Percentiles rank a stretch among this genome's conserved stretches.
These are phyloP conservation scores for Seminavis robusta DNA, from an alignment of 108 stramenopile species.

Conservation along the genomic window DNA sequence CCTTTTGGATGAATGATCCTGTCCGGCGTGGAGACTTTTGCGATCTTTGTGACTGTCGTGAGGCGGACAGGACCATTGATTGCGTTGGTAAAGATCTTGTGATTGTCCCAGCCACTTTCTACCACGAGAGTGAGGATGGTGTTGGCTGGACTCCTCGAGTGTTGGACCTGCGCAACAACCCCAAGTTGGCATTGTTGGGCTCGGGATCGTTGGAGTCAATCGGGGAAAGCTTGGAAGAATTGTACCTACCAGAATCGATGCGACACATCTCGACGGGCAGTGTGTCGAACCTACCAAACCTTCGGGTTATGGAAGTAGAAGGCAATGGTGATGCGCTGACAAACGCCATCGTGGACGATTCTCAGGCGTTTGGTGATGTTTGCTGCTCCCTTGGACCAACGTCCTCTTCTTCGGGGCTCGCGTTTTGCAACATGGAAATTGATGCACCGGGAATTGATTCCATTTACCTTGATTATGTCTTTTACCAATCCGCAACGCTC, in stretches of 20 bases:
- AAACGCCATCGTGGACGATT: neutral
- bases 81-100: slow-evolving; percentile 17
- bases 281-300: no score
- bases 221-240: slow-evolving; percentile 1
- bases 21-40: no score
- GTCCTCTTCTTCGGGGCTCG: no score
- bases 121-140: no score
- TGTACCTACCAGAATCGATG: slow-evolving; percentile 6
- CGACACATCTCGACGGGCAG: neutral
- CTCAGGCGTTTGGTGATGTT: neutral
- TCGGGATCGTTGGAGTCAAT: slow-evolving; percentile 1
- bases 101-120: slow-evolving; percentile 10
- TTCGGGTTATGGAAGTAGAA: no score
- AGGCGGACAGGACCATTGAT: slow-evolving; percentile 7
- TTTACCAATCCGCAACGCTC: slow-evolving; percentile 3
- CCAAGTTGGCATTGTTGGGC: slow-evolving; percentile 8
- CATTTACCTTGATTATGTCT: slow-evolving; percentile 13
- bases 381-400: neutral
- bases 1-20: no score
- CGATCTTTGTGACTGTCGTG: slow-evolving; percentile 9
- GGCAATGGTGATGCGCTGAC: neutral
- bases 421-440: slow-evolving; percentile 18
- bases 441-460: slow-evolving; percentile 21
- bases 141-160: slow-evolving; percentile 21
- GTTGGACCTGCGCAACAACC: slow-evolving; percentile 19